phyloP scores from a whole-genome alignment of 2,329 filamentous ascomycete genomes.

The Setomelanomma holmii region DNA sequence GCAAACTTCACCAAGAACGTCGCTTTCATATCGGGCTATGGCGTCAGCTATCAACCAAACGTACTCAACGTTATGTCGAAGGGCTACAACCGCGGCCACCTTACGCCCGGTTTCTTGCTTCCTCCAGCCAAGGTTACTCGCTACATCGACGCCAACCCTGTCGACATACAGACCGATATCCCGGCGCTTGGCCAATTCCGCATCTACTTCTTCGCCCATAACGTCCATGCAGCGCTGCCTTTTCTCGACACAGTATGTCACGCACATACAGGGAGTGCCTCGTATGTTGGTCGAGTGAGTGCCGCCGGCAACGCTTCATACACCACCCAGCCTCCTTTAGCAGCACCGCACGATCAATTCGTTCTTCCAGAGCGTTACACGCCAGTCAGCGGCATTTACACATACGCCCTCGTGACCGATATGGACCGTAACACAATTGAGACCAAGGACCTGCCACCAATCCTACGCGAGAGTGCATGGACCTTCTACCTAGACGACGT shows the following conservation, averaged over 20 bases:
- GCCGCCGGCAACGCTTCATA: conserved; percentile 69
- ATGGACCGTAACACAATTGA: conserved; percentile 70
- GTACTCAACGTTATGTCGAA: conserved; percentile 67
- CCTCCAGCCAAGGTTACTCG: conserved; percentile 74
- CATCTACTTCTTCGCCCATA: conserved; percentile 73
- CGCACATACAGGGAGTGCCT: conserved; percentile 59
- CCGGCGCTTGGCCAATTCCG: conserved; percentile 80
- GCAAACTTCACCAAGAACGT: conserved; percentile 75
- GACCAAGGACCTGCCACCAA: conserved; percentile 67
- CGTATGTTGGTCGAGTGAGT: conserved; percentile 67
- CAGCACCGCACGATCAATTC: conserved; percentile 70
- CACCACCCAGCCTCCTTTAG: conserved; percentile 62
- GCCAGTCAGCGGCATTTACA: conserved; percentile 71
- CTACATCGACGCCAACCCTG: conserved; percentile 78
- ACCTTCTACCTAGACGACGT: conserved; percentile 75
- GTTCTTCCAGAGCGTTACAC: conserved; percentile 73
- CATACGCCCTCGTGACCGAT: conserved; percentile 68
- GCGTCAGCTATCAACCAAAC: conserved; percentile 71
- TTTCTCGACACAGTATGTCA: conserved; percentile 69
- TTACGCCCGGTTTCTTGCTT: conserved; percentile 57
- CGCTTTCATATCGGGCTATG: conserved; percentile 75
- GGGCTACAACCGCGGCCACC: conserved; percentile 54
- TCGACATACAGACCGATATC: conserved; percentile 79
- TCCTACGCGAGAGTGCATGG: conserved; percentile 72
- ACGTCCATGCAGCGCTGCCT: conserved; percentile 61